phyloP scores from a whole-genome alignment of 2,329 filamentous ascomycete genomes.

The Orbilia brochopaga region DNA sequence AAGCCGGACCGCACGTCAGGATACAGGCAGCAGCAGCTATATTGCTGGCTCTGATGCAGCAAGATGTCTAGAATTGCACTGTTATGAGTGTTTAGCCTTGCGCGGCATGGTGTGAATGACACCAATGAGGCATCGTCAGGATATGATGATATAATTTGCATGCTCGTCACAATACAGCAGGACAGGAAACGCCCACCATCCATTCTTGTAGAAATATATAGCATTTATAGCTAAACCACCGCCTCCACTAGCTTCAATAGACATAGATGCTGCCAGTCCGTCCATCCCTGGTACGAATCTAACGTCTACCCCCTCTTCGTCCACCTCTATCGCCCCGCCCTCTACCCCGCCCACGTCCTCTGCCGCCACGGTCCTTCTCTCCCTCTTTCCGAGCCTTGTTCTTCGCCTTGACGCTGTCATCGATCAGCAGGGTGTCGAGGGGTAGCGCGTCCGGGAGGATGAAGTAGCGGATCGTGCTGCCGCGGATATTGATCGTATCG shows the following conservation, averaged over 20 bases:
- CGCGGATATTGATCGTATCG: constrained; percentile 95
- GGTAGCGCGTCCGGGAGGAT: constrained; percentile 95
- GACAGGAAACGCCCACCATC: neutral
- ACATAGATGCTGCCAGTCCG: neutral
- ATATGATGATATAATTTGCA: neutral
- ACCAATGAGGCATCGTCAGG: too few species aligned
- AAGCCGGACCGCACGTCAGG: too few species aligned
- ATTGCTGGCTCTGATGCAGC: neutral
- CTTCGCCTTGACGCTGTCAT: constrained; percentile 97
- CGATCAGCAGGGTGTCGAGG: constrained; percentile 91
- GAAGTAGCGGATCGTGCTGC: constrained; percentile 93
- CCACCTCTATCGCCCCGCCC: constrained; percentile 61
- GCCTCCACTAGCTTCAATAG: neutral
- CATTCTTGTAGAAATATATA: neutral
- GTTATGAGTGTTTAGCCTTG: too few species aligned
- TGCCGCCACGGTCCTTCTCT: constrained; percentile 65
- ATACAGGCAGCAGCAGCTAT: neutral
- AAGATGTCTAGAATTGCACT: too few species aligned
- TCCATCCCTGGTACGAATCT: neutral
- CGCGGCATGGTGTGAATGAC: too few species aligned
- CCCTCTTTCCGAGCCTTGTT: constrained; percentile 98
- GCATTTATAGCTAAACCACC: neutral
- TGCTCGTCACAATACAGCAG: neutral
- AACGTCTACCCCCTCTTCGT: constrained; percentile 56
- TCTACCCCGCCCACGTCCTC: constrained; percentile 61